Evolutionary conservation across 371 early-diverging fungal species (phyloP).

Genomic region (Phascolomyces articulosus): DNA sequence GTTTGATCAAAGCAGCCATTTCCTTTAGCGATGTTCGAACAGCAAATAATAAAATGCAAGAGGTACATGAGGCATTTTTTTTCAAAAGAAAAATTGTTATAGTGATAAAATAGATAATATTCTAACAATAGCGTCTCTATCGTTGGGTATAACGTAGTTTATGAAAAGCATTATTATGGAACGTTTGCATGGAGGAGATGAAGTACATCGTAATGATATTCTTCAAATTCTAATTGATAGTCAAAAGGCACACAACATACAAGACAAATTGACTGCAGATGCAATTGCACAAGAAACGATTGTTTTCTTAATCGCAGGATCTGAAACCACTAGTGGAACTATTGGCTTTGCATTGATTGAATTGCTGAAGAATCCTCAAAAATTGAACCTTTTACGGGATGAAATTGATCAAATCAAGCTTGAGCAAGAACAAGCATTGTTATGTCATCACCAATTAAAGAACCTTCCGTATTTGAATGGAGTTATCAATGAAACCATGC

Average conservation of each 20-base stretch:
- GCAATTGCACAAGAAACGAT: constrained; percentile 39
- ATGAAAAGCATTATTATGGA: constrained; percentile 29
- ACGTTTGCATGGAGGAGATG: constrained; percentile 18
- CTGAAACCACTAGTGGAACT: constrained; percentile 41
- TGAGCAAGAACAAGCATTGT: constrained; percentile 14
- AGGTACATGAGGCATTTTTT: neutral
- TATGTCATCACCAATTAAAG: constrained; percentile 35
- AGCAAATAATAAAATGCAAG: neutral
- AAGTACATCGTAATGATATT: constrained; percentile 38
- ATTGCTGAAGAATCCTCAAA: constrained; percentile 27
- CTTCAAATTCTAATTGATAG: constrained; percentile 39
- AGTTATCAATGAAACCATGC: constrained; percentile 37
- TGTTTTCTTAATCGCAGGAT: constrained; percentile 43
- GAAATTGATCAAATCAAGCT: constrained; percentile 42
- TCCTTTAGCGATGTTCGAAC: neutral
- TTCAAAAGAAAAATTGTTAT: neutral
- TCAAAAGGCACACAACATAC: constrained; percentile 17
- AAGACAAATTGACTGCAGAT: constrained; percentile 29
- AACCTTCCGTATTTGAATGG: constrained; percentile 38
- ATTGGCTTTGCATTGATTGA: constrained; percentile 35
- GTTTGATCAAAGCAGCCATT: neutral
- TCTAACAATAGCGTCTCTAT: too few relatives aligned
- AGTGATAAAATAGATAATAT: neutral
- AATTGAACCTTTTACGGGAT: constrained; percentile 20
- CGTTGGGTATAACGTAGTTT: too few relatives aligned